Percentiles rank a stretch among this genome's conserved stretches.
Conservation (phyloP, 345 rosid species). For the Hibiscus tridactylites region DNA sequence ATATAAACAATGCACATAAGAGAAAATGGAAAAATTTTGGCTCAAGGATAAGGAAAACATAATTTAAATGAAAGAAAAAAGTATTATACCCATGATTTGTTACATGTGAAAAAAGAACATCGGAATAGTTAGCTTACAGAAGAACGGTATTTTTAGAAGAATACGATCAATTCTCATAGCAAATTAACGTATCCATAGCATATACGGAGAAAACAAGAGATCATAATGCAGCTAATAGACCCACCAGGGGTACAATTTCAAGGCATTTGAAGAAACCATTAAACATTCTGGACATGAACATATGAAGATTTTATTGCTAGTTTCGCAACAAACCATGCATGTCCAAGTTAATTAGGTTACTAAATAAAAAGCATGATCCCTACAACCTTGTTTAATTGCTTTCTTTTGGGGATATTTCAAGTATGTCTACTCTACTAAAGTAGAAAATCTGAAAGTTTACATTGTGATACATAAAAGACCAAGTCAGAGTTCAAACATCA, state of each 20-base stretch:
- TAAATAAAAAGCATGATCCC: neutral
- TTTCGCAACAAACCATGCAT: slow-evolving; percentile 4
- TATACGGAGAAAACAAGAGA: neutral
- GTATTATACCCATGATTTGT: neutral
- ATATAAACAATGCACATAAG: slow-evolving; percentile 7
- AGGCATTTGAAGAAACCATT: neutral
- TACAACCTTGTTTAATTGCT: neutral
- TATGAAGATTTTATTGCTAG: neutral
- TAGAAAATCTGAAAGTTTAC: neutral
- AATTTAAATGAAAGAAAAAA: neutral
- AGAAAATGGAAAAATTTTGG: slow-evolving; percentile 3
- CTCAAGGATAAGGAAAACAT: neutral
- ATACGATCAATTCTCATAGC: neutral
- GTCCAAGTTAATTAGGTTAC: neutral
- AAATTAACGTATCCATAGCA: neutral
- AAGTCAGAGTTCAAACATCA: neutral
- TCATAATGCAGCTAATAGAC: neutral
- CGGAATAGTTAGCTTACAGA: neutral
- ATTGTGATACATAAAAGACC: neutral
- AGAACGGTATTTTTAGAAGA: neutral
- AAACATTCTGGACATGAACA: neutral
- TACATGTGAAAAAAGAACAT: neutral
- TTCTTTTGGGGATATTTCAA: neutral
- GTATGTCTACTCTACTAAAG: neutral
- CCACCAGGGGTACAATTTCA: neutral